Evolutionary conservation across 2,329 filamentous ascomycete species (phyloP), one percentile per base, ranked within the genome.

Genomic region (Trichoderma sp.): DNA sequence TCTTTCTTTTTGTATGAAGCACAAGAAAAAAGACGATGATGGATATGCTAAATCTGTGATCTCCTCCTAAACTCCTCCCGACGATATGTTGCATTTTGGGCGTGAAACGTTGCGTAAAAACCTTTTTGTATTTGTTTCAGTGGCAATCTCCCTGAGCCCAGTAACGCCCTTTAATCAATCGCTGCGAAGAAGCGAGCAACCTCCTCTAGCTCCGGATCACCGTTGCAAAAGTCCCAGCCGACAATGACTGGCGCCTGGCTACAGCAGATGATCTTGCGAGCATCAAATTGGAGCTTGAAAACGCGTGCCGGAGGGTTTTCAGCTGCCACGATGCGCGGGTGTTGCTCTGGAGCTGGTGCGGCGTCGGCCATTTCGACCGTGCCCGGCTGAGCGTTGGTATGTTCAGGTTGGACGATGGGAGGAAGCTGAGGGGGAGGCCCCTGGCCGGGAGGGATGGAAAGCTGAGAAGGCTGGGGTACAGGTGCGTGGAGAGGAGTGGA

Each of bases 241-340:
- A 98, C 94, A 78, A 99, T 98, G 18, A 92, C 90, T 51, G 91
- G 91, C 71, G 96, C 94, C 80, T 98, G 95, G 74, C 93, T 96
- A 80, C 95, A 98, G 83, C 95, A 98, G 70, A 99, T 92, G 76
- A 99, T 97, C 76, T 95, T 91, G 26, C 94, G 89, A 1, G 94
- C 93, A 79, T 99, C 96, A 76, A 98, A 99, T 80, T 99, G 96
- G 43, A 98, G 86, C 82, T 99, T 99, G 85, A 98, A 99, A 3
- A 99, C 93, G 28, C 96, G 83, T 8, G 86, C 84, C 12, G 85
- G 83, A 70, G 83, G 85, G 36, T 83, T 81, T 73, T 88, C 86
- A 8, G 82, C 79, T 47, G 81, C 79, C 1, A 80, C 78, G 11
- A 86, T 84, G 73, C 86, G 85, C 3, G 84, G 84, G 69, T 87